Percentiles rank a stretch among this genome's conserved stretches.
These are phyloP conservation scores for Rubia yunnanensis DNA, from an alignment of 257 asterid genomes.

Conservation along the genomic window DNA sequence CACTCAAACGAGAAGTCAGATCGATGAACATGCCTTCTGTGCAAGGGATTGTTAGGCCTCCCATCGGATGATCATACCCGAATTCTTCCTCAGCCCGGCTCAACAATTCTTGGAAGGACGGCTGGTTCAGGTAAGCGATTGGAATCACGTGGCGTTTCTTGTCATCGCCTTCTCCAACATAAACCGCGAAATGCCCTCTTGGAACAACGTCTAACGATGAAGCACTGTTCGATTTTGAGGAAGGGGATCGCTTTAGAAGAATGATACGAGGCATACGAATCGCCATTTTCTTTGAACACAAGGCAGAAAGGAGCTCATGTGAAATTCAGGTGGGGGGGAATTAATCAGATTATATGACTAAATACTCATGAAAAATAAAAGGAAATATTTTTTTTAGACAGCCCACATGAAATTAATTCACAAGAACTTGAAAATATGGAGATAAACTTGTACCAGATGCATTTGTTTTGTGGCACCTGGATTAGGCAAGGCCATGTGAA, in stretches of 20 bases:
- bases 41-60: conserved; percentile 52
- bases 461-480: not conserved
- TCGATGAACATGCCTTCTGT: conserved; percentile 28
- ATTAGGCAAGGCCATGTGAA: not conserved
- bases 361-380: not conserved
- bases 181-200: conserved; percentile 14
- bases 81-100: conserved; percentile 38
- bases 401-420: no score
- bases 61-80: conserved; percentile 52
- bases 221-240: not conserved
- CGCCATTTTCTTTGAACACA: conserved; percentile 18
- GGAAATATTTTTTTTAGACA: not conserved
- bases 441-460: not conserved
- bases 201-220: conserved; percentile 8
- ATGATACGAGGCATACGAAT: conserved; percentile 13
- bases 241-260: conserved; percentile 14
- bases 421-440: no score
- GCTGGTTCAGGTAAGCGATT: conserved; percentile 35
- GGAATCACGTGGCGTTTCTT: conserved; percentile 41
- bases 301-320: not conserved
- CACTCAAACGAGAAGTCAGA: conserved; percentile 25
- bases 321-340: not conserved
- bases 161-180: conserved; percentile 22
- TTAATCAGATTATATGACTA: no score
- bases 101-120: conserved; percentile 34